Evolutionary conservation across 2,329 filamentous ascomycete species (phyloP).

Genomic region (Xylariaceae sp.): DNA sequence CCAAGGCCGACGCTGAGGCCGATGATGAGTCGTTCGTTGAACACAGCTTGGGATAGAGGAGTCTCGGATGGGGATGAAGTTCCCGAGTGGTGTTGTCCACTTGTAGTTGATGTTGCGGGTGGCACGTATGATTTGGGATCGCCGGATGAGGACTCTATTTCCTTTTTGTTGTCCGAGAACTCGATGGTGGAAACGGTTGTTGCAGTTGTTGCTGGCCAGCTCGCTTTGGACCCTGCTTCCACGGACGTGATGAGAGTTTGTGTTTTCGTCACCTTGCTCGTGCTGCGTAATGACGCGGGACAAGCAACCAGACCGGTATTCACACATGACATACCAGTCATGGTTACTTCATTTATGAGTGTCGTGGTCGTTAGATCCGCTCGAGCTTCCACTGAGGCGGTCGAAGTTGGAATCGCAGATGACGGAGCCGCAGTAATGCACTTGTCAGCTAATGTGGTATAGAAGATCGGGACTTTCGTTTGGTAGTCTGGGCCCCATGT

Average conservation of each 20-base stretch:
- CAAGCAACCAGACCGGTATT: constrained; percentile 45
- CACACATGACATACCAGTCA: constrained; percentile 44
- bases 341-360: constrained; percentile 38
- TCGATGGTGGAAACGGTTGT: constrained; percentile 32
- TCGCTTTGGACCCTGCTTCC: constrained; percentile 35
- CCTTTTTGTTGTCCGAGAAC: constrained; percentile 42
- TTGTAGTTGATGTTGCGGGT: constrained; percentile 22
- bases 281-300: constrained; percentile 48
- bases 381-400: constrained; percentile 14
- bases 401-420: constrained; percentile 18
- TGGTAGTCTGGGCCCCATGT: constrained; percentile 50
- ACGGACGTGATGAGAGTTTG: constrained; percentile 42
- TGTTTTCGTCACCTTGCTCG: constrained; percentile 37
- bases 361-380: constrained; percentile 36
- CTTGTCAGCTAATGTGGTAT: constrained; percentile 45
- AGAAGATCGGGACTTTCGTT: constrained; percentile 50
- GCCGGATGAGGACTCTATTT: constrained; percentile 40
- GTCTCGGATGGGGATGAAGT: background rate
- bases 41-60: constrained; percentile 29
- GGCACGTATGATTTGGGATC: constrained; percentile 44
- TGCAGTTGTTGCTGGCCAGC: constrained; percentile 39
- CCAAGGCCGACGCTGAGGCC: constrained; percentile 48
- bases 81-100: background rate
- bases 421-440: constrained; percentile 35
- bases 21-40: constrained; percentile 45